These are phyloP conservation scores for Calendula officinalis DNA, from an alignment of 129 eudicot species.

Conservation along the genomic window DNA sequence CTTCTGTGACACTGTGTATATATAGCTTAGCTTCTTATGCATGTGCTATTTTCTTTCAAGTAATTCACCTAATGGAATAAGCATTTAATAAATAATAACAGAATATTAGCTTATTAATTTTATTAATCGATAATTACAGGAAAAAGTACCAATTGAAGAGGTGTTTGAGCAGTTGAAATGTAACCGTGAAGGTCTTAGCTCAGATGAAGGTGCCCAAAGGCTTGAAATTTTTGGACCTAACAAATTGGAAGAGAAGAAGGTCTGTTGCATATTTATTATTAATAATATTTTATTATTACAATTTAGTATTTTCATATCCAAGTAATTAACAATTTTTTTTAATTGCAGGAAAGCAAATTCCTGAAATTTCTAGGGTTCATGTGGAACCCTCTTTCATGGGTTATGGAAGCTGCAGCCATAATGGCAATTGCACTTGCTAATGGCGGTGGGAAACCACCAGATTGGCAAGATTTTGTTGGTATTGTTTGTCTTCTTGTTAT, in stretches of 20 bases:
- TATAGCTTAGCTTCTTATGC: neutral
- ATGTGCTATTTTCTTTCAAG: neutral
- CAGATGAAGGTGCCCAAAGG: conserved; percentile 48
- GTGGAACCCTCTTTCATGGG: conserved; percentile 88
- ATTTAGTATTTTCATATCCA: neutral
- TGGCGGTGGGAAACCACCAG: conserved; percentile 72
- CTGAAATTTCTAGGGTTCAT: conserved; percentile 74
- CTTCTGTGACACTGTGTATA: neutral
- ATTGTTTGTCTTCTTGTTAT: conserved; percentile 52
- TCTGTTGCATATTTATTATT: no score
- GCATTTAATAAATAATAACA: neutral
- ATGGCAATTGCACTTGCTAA: conserved; percentile 78
- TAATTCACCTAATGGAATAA: neutral
- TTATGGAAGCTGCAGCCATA: conserved; percentile 75
- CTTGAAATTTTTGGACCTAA: conserved; percentile 60
- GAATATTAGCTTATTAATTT: no score
- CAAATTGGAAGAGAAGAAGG: conserved; percentile 65
- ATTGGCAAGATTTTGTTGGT: conserved; percentile 77
- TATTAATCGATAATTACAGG: conserved; percentile 25
- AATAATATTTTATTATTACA: neutral
- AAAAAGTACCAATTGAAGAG: conserved; percentile 63
- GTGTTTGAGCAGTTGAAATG: conserved; percentile 65
- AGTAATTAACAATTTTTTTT: neutral
- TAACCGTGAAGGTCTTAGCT: conserved; percentile 50
- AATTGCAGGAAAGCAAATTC: conserved; percentile 63